phyloP scores from a whole-genome alignment of 108 stramenopile species.

The Phaeodactylum tricornutum region DNA sequence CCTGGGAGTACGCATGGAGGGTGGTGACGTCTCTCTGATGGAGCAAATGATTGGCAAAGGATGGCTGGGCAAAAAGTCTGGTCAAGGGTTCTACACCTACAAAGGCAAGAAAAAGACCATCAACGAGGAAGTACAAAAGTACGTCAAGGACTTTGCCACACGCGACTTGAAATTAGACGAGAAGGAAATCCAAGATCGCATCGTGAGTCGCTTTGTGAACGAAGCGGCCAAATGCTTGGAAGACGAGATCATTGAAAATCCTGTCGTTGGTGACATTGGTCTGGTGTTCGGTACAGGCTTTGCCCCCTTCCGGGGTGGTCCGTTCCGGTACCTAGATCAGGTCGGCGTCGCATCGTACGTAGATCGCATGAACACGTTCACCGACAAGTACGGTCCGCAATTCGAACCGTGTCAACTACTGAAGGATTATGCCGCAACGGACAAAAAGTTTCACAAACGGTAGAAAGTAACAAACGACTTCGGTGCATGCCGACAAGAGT shows the following conservation, averaged over 20 bases:
- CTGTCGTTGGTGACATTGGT: constrained; percentile 97
- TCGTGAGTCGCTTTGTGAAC: constrained; percentile 92
- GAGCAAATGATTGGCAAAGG: constrained; percentile 92
- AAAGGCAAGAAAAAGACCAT: constrained; percentile 86
- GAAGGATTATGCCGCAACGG: constrained; percentile 87
- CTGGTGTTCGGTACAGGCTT: constrained; percentile 99
- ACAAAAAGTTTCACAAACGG: constrained; percentile 88
- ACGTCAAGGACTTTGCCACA: constrained; percentile 54
- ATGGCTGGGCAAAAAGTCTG: constrained; percentile 91
- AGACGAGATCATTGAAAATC: constrained; percentile 95
- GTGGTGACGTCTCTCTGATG: constrained; percentile 89
- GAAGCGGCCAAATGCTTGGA: constrained; percentile 97
- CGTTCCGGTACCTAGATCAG: constrained; percentile 93
- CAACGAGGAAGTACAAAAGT: constrained; percentile 70
- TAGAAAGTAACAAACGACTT: not conserved
- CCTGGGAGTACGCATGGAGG: constrained; percentile 90
- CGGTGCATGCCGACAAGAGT: too few relatives aligned
- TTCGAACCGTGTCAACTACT: constrained; percentile 95
- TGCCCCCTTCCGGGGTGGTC: constrained; percentile 99
- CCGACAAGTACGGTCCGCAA: constrained; percentile 89
- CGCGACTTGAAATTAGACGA: constrained; percentile 54
- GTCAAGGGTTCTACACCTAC: constrained; percentile 97
- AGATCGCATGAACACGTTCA: constrained; percentile 90
- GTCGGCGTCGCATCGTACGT: constrained; percentile 83
- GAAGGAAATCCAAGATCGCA: constrained; percentile 91